Conservation (phyloP, 2,329 filamentous ascomycete genomes). For the Tothia fuscella region DNA sequence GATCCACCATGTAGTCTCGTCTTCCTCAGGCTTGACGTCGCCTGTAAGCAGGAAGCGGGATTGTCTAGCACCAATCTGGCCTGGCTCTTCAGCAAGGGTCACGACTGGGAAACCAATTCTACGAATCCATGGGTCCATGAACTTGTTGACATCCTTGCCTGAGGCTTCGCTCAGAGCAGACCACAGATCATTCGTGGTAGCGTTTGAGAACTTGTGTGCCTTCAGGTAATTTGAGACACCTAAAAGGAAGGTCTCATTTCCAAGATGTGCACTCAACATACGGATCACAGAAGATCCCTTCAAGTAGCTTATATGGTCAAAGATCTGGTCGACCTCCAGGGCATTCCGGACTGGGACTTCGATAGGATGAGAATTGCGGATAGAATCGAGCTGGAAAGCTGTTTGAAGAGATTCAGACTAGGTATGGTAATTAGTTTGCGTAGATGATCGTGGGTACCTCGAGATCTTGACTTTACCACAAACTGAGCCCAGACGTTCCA, state of each 20-base stretch:
- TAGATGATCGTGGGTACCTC: conserved; percentile 35
- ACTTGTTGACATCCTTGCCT: conserved; percentile 67
- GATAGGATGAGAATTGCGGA: conserved; percentile 88
- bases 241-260: conserved; percentile 75
- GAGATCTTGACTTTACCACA: conserved; percentile 51
- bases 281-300: conserved; percentile 95
- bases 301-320: conserved; percentile 90
- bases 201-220: conserved; percentile 76
- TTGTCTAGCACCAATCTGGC: conserved; percentile 73
- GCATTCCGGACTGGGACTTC: conserved; percentile 91
- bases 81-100: conserved; percentile 71
- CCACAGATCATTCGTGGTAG: conserved; percentile 88
- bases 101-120: conserved; percentile 92
- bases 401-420: conserved; percentile 83
- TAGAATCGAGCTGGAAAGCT: conserved; percentile 78
- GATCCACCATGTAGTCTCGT: conserved; percentile 91
- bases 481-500: conserved; percentile 99
- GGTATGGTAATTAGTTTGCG: conserved; percentile 24
- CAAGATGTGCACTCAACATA: conserved; percentile 87
- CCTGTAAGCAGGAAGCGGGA: conserved; percentile 84
- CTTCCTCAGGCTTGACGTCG: conserved; percentile 82
- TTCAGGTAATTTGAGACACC: conserved; percentile 86
- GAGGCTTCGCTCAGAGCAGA: conserved; percentile 76
- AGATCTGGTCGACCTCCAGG: conserved; percentile 94
- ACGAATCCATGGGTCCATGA: conserved; percentile 93